phyloP scores from a whole-genome alignment of 305 asterid genomes.

The Fraxinus paxiana region DNA sequence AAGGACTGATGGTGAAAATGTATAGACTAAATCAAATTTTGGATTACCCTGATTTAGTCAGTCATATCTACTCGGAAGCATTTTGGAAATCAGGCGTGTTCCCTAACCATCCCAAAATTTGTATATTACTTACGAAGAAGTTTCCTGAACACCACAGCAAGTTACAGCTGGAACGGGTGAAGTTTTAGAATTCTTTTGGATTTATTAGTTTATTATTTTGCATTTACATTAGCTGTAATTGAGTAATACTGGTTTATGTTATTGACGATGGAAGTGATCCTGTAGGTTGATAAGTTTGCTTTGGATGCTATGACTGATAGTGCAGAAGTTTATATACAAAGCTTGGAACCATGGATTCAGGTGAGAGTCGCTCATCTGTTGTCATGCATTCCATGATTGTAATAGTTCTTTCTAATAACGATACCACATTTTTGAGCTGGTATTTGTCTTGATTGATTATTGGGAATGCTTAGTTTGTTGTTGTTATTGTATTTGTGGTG shows the following conservation, averaged over 20 bases:
- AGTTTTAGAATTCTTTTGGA: constrained; percentile 21
- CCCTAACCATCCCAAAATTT: constrained; percentile 86
- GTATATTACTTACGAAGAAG: constrained; percentile 80
- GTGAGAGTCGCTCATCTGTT: not conserved
- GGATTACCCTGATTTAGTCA: constrained; percentile 83
- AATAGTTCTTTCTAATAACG: not conserved
- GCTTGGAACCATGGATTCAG: constrained; percentile 98
- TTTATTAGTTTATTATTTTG: constrained; percentile 5
- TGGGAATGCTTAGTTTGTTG: not conserved
- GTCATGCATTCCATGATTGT: not conserved
- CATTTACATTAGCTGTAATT: constrained; percentile 16
- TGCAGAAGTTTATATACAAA: constrained; percentile 84
- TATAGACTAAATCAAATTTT: constrained; percentile 87
- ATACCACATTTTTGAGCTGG: not conserved
- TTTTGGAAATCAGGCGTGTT: constrained; percentile 94
- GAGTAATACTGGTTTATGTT: constrained; percentile 19
- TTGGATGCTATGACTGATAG: constrained; percentile 80
- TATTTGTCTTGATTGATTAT: not conserved
- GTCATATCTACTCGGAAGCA: constrained; percentile 73
- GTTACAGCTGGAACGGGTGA: constrained; percentile 94
- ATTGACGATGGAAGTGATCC: constrained; percentile 23
- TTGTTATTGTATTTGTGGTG: not conserved
- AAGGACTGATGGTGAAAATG: constrained; percentile 93
- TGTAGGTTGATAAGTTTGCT: constrained; percentile 85
- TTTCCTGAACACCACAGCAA: constrained; percentile 97